phyloP scores from a whole-genome alignment of 148 eudicot genomes.

The Silene latifolia region DNA sequence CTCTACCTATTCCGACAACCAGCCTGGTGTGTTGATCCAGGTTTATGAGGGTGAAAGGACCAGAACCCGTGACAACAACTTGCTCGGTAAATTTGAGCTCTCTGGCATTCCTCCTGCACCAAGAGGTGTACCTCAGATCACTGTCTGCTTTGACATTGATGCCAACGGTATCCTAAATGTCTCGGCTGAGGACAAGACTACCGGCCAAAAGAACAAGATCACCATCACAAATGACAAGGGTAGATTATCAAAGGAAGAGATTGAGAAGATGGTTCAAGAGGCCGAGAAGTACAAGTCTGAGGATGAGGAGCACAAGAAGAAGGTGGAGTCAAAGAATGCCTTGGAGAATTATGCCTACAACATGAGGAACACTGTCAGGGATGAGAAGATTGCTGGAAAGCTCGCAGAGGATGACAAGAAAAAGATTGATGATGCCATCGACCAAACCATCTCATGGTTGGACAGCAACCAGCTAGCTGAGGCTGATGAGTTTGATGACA shows the following conservation, averaged over 20 bases:
- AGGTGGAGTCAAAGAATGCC: conserved; percentile 33
- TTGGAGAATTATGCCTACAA: conserved; percentile 31
- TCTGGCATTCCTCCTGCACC: conserved; percentile 33
- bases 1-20: conserved; percentile 30
- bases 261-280: conserved; percentile 37
- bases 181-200: conserved; percentile 32
- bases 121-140: conserved; percentile 30
- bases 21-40: conserved; percentile 32
- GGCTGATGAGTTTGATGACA: conserved; percentile 32
- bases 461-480: conserved; percentile 29
- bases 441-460: conserved; percentile 25
- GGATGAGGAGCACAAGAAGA: conserved; percentile 38
- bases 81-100: conserved; percentile 33
- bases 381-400: conserved; percentile 23
- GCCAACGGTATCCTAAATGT: conserved; percentile 35
- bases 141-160: conserved; percentile 36
- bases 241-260: conserved; percentile 31
- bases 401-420: conserved; percentile 17
- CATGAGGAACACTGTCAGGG: conserved; percentile 32
- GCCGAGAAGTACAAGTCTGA: conserved; percentile 35
- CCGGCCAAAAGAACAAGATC: conserved; percentile 35
- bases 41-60: conserved; percentile 40
- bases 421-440: conserved; percentile 33
- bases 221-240: conserved; percentile 37
- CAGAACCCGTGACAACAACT: conserved; percentile 36